Percentiles rank a stretch among this genome's conserved stretches.
Evolutionary conservation across 805 yeast species (phyloP).

Genomic region (Teunomyces stri): DNA sequence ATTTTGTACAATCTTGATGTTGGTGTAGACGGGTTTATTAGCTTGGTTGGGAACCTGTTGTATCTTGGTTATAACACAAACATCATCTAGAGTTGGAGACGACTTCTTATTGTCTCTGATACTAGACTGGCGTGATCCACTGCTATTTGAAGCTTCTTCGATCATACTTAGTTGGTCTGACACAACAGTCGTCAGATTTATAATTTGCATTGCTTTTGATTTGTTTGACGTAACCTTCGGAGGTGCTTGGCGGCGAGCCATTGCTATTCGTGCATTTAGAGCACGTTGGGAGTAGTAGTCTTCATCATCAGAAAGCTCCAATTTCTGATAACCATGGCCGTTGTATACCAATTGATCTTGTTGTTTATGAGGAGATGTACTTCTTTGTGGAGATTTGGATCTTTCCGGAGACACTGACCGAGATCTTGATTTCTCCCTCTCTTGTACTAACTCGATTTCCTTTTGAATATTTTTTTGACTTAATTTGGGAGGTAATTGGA

Average conservation of each 20-base stretch:
- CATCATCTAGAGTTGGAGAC: conserved; percentile 11
- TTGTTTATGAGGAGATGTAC: conserved; percentile 13
- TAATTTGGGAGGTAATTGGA: conserved; percentile 41
- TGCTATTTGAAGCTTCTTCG: conserved; percentile 34
- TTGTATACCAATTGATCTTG: conserved; percentile 28
- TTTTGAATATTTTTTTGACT: conserved; percentile 22
- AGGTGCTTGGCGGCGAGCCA: conserved; percentile 17
- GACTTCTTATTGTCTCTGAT: conserved; percentile 12
- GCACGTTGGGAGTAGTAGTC: conserved; percentile 4
- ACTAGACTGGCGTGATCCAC: conserved; percentile 31
- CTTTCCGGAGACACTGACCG: conserved; percentile 14
- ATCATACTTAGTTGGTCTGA: conserved; percentile 43
- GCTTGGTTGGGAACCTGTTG: background rate
- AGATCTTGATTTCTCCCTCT: conserved; percentile 3
- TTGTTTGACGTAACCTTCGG: conserved; percentile 27
- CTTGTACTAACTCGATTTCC: conserved; percentile 1
- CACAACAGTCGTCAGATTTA: conserved; percentile 14
- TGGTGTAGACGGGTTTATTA: conserved; percentile 1
- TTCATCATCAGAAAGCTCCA: conserved; percentile 26
- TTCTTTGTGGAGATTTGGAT: conserved; percentile 12
- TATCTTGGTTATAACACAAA: background rate
- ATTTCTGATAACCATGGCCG: conserved; percentile 35
- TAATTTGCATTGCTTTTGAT: conserved; percentile 24
- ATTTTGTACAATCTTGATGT: conserved; percentile 2
- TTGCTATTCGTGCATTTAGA: conserved; percentile 7